Evolutionary conservation across 768 basidiomycete species (phyloP), one percentile per base, ranked within the genome.

Genomic region (Glaciozyma martinii): DNA sequence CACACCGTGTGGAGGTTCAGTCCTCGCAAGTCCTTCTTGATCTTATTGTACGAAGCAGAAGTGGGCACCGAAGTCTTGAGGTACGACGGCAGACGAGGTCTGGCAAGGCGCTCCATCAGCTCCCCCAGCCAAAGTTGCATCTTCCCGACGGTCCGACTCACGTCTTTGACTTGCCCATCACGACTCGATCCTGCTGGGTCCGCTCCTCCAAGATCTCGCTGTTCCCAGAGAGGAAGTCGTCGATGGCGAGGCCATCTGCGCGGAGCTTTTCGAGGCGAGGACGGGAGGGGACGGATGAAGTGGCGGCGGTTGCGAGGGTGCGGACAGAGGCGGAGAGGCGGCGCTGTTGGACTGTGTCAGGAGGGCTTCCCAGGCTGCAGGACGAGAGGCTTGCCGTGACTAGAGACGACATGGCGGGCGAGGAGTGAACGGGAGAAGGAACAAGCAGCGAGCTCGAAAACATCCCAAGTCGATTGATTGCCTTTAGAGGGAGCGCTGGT

Each of bases 1-100:
- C 95, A 99, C 3, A 99, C 95, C 0, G 95, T 99, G 74, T 95
- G 91, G 56, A 99, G 80, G 12, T 84, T 84, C 3, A 99, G 82
- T 3, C 93, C 94, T 59, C 95, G 81, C 19, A 99, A 81, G 77
- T 99, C 95, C 71, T 87, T 89, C 82, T 94, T 97, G 69, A 99
- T 97, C 74, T 85, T 89, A 69, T 83, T 86, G 76, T 87, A 99
- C 3, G 92, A 90, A 16, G 80, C 80, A 37, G 91, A 89, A 1
- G 87, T 89, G 1, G 95, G 94, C 30, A 74, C 66, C 5, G 54
- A 60, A 0, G 72, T 72, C 61, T 70, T 71, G 15, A 73, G 60
- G 63, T 73, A 72, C 32, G 53, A 60, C 7, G 73, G 71, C 60
- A 74, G 46, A 10, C 73, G 70, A 1, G 62, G 60, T 7, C 68